phyloP scores from a whole-genome alignment of 1,284 basidiomycete species.

The Puccinia brachypodii region DNA sequence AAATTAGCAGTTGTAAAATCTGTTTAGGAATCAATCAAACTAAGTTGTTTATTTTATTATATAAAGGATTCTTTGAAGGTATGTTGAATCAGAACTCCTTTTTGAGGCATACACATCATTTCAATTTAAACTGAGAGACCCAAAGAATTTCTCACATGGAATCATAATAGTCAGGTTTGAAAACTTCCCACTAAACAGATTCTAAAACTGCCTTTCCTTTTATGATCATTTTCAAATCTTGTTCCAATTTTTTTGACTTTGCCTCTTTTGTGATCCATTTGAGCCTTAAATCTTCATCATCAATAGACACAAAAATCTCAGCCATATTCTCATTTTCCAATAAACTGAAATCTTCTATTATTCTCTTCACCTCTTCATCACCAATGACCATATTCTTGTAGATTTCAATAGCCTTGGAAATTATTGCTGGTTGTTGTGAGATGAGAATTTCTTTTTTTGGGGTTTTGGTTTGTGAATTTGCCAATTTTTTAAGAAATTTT shows the following conservation, averaged over 20 bases:
- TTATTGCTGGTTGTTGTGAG: background rate
- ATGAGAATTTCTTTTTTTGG: background rate
- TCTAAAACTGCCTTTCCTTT: background rate
- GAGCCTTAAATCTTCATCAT: background rate
- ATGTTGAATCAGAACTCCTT: no score
- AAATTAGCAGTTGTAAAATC: no score
- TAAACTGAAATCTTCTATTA: background rate
- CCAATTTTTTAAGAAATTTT: background rate
- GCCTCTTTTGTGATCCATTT: background rate
- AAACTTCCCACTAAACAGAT: background rate
- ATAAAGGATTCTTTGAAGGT: no score
- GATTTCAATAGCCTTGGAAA: background rate
- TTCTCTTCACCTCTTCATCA: background rate
- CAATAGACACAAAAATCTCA: background rate
- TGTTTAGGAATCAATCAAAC: no score
- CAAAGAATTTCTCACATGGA: background rate
- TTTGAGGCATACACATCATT: no score
- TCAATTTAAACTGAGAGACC: no score
- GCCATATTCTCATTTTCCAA: background rate
- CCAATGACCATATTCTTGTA: background rate
- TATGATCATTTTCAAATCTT: background rate
- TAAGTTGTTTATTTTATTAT: no score
- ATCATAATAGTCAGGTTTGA: background rate
- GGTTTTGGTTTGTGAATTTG: background rate
- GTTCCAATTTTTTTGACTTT: background rate